These are phyloP conservation scores for Kuraishia molischiana DNA, from an alignment of 805 yeast genomes.

Conservation along the genomic window DNA sequence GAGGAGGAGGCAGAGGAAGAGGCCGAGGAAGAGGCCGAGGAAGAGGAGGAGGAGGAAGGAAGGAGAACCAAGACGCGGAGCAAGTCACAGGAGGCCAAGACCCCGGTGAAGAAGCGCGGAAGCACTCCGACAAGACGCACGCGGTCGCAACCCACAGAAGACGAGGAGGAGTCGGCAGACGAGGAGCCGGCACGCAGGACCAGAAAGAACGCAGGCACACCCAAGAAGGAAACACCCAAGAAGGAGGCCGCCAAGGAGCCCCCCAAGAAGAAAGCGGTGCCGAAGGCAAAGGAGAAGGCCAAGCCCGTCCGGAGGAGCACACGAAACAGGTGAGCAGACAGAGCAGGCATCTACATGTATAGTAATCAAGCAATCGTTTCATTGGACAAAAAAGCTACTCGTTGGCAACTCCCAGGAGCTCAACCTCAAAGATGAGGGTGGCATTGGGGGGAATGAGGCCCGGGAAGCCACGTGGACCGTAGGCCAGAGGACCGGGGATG, in stretches of 20 bases:
- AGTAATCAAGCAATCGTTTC: neutral
- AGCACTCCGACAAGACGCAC: neutral
- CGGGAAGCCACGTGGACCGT: constrained; percentile 93
- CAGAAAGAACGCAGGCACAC: neutral
- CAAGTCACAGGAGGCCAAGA: constrained; percentile 10
- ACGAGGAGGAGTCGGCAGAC: neutral
- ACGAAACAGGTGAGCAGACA: constrained; percentile 1
- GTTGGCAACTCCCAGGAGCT: constrained; percentile 49
- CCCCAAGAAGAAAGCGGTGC: neutral
- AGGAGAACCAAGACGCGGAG: constrained; percentile 7
- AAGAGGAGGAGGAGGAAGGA: constrained; percentile 3
- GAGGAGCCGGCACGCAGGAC: neutral
- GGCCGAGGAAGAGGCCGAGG: neutral
- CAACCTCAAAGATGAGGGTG: constrained; percentile 81
- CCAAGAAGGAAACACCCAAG: neutral
- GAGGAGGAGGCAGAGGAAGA: neutral
- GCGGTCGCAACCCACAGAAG: neutral
- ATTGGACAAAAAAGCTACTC: neutral
- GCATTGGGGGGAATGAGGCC: constrained; percentile 96
- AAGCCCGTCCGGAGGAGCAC: constrained; percentile 2
- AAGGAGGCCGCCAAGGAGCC: neutral
- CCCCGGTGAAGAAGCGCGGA: constrained; percentile 6
- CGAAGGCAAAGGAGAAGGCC: neutral
- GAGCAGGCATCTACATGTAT: neutral
- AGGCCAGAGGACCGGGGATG: constrained; percentile 89